These are phyloP conservation scores for Aureobasidium sp. DNA, from an alignment of 2,329 filamentous ascomycete species.

Conservation along the genomic window DNA sequence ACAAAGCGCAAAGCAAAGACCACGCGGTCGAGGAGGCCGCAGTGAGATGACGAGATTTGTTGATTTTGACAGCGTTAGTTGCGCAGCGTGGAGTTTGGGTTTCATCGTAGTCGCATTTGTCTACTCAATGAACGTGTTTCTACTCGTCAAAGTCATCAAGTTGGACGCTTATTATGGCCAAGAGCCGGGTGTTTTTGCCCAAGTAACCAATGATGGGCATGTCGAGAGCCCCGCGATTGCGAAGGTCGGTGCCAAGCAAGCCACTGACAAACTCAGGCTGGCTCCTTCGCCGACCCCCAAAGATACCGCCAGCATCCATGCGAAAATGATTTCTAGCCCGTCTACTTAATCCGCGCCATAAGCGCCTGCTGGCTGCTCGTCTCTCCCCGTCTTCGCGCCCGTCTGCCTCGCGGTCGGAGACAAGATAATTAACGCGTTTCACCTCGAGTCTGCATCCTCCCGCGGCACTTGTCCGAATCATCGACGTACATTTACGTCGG, in stretches of 20 bases:
- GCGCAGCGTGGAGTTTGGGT: conserved; percentile 5
- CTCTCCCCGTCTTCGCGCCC: not conserved
- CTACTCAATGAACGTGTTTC: not conserved
- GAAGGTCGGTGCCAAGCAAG: conserved; percentile 4
- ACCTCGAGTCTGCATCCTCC: not conserved
- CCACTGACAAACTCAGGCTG: conserved; percentile 10
- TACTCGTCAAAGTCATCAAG: not conserved
- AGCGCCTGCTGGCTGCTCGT: conserved; percentile 6
- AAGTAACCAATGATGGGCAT: not conserved
- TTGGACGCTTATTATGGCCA: not conserved
- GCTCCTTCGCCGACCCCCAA: conserved; percentile 8
- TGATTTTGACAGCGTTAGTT: conserved; percentile 1
- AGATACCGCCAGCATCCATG: conserved; percentile 11
- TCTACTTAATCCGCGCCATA: conserved; percentile 7
- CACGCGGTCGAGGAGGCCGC: not conserved
- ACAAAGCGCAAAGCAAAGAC: conserved; percentile 12
- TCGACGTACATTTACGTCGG: not conserved
- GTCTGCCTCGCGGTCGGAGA: not conserved
- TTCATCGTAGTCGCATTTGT: not conserved
- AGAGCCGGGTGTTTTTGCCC: not conserved
- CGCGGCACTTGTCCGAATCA: not conserved
- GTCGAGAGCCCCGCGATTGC: not conserved
- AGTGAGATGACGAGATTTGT: not conserved
- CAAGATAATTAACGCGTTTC: not conserved
- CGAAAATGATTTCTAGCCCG: conserved; percentile 11